Percentiles rank a stretch among this genome's conserved stretches.
Evolutionary conservation across 441 rosid species (phyloP).

Genomic region (Euphorbia schlechtendalii): DNA sequence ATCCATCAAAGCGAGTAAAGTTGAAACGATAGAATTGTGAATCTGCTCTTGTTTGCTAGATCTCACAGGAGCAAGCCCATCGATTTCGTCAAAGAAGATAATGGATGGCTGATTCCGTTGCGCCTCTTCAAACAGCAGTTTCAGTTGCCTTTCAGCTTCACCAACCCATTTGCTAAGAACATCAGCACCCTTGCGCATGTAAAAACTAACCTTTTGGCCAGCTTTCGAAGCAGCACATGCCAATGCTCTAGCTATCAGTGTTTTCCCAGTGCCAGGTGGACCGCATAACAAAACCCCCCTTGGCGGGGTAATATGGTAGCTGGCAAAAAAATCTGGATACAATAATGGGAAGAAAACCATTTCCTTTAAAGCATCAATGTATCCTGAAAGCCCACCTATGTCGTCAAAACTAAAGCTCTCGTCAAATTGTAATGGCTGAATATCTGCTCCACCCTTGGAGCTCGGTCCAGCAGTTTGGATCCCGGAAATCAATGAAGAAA

Average conservation of each 20-base stretch:
- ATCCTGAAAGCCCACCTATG: slow-evolving; percentile 92
- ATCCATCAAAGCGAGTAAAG: slow-evolving; percentile 99
- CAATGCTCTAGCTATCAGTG: slow-evolving; percentile 96
- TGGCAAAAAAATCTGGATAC: slow-evolving; percentile 96
- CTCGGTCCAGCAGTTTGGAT: slow-evolving; percentile 99
- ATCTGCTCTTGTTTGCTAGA: slow-evolving; percentile 99
- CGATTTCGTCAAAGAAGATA: slow-evolving; percentile 98
- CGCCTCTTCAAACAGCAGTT: slow-evolving; percentile 96
- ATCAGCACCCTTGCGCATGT: slow-evolving; percentile 99
- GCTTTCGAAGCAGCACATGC: slow-evolving; percentile 99
- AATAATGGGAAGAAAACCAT: slow-evolving; percentile 98
- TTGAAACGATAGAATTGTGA: slow-evolving; percentile 98
- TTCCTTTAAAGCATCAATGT: slow-evolving; percentile 94
- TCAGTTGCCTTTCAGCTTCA: slow-evolving; percentile 98
- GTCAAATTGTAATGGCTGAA: slow-evolving; percentile 96
- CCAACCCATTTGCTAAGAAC: slow-evolving; percentile 99
- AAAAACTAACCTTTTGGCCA: slow-evolving; percentile 99
- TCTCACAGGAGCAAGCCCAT: slow-evolving; percentile 99
- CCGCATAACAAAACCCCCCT: slow-evolving; percentile 98
- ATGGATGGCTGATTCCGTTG: slow-evolving; percentile 98
- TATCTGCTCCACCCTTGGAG: slow-evolving; percentile 99
- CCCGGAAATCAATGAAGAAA: slow-evolving; percentile 70
- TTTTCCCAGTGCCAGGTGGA: slow-evolving; percentile 99
- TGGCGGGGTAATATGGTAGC: slow-evolving; percentile 96
- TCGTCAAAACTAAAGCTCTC: slow-evolving; percentile 91